Conservation (phyloP, 345 rosid species). For the Capsella bursapastoris region DNA sequence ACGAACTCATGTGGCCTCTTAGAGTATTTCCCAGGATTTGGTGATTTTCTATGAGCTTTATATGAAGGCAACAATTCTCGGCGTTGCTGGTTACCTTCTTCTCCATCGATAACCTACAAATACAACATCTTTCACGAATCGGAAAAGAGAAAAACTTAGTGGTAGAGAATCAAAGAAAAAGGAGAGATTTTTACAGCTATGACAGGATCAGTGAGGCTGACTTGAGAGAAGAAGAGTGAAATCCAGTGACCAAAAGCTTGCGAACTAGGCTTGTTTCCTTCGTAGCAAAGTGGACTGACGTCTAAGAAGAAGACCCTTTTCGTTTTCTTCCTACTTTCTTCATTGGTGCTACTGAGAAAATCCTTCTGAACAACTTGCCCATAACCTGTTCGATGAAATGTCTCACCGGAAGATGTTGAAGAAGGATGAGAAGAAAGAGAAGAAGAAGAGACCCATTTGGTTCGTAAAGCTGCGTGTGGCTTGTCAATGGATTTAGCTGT, state of each 20-base stretch:
- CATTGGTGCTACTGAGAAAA: slow-evolving; percentile 29
- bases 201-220: slow-evolving; percentile 79
- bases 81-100: slow-evolving; percentile 67
- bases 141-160: background rate
- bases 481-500: slow-evolving; percentile 15
- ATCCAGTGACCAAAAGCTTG: slow-evolving; percentile 75
- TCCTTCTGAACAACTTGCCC: slow-evolving; percentile 35
- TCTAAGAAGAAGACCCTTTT: slow-evolving; percentile 91
- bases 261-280: slow-evolving; percentile 78
- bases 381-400: slow-evolving; percentile 59
- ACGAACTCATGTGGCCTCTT: slow-evolving; percentile 54
- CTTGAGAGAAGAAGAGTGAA: slow-evolving; percentile 84
- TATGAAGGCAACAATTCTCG: slow-evolving; percentile 79
- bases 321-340: slow-evolving; percentile 43
- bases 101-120: slow-evolving; percentile 88
- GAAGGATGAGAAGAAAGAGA: background rate
- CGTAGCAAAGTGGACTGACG: slow-evolving; percentile 85
- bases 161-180: background rate
- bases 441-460: slow-evolving; percentile 26
- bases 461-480: background rate
- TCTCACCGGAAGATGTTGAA: slow-evolving; percentile 23
- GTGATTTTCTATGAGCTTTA: slow-evolving; percentile 71
- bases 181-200: slow-evolving; percentile 65
- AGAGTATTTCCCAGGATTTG: slow-evolving; percentile 49
- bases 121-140: slow-evolving; percentile 16